Evolutionary conservation across 495 filamentous ascomycete species (phyloP), one percentile per base, ranked within the genome.

Genomic region (Aspergillus cristatus): DNA sequence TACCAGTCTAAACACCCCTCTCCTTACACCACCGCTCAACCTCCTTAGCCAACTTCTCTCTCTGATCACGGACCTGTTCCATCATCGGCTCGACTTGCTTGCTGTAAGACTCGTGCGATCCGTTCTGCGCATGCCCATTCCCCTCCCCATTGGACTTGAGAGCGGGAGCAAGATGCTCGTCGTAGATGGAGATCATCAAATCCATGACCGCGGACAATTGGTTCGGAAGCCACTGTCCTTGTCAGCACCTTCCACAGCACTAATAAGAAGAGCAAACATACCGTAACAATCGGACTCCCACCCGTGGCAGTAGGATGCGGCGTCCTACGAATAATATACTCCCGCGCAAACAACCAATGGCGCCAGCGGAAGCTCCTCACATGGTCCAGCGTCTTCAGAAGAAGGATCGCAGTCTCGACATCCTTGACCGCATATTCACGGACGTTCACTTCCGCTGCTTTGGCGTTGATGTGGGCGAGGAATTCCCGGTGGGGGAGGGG

Each of bases 301-400:
- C 88, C 88, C 0, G 88, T 95, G 3, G 88, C 88, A 18, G 83
- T 90, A 0, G 88, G 86, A 50, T 95, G 84, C 0, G 63, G 68
- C 0, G 84, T 91, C 40, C 78, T 72, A 51, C 84, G 85, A 38
- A 95, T 73, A 42, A 95, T 94, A 46, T 95, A 95, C 69, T 95
- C 88, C 14, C 86, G 67, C n/a, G 86, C 86, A 48, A 95, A 94
- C 43, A 87, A 78, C 88, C 88, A 95, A 51, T 94, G 88, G 3
- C 88, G 71, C 88, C 88, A 95, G 41, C 88, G 67, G 64, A 94
- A 95, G 49, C 88, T 85, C 35, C 88, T 78, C 8, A 95, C 83
- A 55, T 94, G 81, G 55, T 95, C 78, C 14, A 94, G 58, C 0
- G 76, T 69, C 46, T 71, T 67, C 4, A 94, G 68, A 60, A 88